A percentile compares a stretch with the other conserved stretches of the same genome.
These are phyloP conservation scores for Ciborinia camelliae DNA, from an alignment of 2,329 filamentous ascomycete genomes.

Conservation along the genomic window DNA sequence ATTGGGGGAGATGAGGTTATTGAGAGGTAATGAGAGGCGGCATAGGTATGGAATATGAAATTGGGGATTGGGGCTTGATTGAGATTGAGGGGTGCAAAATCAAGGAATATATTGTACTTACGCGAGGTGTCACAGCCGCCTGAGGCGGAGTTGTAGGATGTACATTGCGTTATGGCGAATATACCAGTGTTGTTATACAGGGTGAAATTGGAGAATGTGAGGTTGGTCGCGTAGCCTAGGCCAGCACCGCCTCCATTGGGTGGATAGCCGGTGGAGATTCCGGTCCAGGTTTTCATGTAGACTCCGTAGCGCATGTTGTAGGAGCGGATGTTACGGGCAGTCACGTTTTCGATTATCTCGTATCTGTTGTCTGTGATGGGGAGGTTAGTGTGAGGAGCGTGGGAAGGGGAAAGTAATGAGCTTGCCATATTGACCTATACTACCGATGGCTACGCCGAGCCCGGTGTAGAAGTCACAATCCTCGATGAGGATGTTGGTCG, in stretches of 20 bases:
- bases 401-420: too few species aligned
- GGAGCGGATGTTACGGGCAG: slow-evolving; percentile 46
- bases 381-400: not conserved
- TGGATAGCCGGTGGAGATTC: slow-evolving; percentile 47
- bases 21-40: too few species aligned
- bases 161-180: slow-evolving; percentile 43
- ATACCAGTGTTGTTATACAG: slow-evolving; percentile 6
- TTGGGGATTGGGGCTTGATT: too few species aligned
- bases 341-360: slow-evolving; percentile 50
- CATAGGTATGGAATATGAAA: too few species aligned
- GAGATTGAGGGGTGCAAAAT: too few species aligned
- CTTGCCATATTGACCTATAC: slow-evolving; percentile 51
- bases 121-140: slow-evolving; percentile 42
- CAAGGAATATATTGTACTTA: too few species aligned
- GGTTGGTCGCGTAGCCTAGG: slow-evolving; percentile 39
- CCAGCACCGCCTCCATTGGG: slow-evolving; percentile 59
- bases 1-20: too few species aligned
- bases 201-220: slow-evolving; percentile 13
- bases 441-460: slow-evolving; percentile 54
- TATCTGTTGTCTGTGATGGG: slow-evolving; percentile 37
- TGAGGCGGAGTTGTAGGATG: slow-evolving; percentile 38
- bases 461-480: slow-evolving; percentile 50
- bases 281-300: slow-evolving; percentile 59
- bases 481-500: slow-evolving; percentile 50
- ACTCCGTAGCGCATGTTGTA: slow-evolving; percentile 40